Conservation (phyloP, 2,329 filamentous ascomycete genomes). For the Fusarium beomiforme region DNA sequence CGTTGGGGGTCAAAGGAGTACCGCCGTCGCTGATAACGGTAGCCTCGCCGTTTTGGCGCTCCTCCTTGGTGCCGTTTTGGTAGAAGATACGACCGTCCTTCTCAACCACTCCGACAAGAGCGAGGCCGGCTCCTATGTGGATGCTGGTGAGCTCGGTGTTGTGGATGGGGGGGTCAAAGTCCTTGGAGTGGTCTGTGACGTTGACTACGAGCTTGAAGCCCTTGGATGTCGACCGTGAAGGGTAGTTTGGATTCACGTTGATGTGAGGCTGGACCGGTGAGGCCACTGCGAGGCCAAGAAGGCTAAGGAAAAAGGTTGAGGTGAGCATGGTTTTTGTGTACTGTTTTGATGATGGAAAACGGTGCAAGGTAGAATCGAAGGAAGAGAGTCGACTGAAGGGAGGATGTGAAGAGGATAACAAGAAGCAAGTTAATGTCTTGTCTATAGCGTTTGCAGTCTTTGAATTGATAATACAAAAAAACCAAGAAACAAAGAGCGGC, state of each 20-base stretch:
- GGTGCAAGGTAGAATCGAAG: not conserved
- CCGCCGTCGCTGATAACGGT: slow-evolving; percentile 55
- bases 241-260: slow-evolving; percentile 24
- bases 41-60: slow-evolving; percentile 45
- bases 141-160: slow-evolving; percentile 52
- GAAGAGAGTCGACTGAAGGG: not conserved
- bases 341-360: slow-evolving; percentile 1
- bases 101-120: slow-evolving; percentile 50
- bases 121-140: slow-evolving; percentile 55
- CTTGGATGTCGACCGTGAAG: slow-evolving; percentile 33
- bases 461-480: slow-evolving; percentile 2
- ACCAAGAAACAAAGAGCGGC: slow-evolving; percentile 20
- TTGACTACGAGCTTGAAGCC: slow-evolving; percentile 57
- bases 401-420: not conserved
- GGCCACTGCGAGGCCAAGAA: slow-evolving; percentile 41
- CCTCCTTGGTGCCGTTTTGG: slow-evolving; percentile 57
- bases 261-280: slow-evolving; percentile 32
- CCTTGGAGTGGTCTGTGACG: slow-evolving; percentile 52
- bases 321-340: slow-evolving; percentile 34
- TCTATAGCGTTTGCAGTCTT: not conserved
- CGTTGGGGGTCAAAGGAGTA: slow-evolving; percentile 51
- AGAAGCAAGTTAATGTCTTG: not conserved
- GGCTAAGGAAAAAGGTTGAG: slow-evolving; percentile 36
- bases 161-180: slow-evolving; percentile 55
- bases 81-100: slow-evolving; percentile 54